These are phyloP conservation scores for Straminergon stramineum DNA, from an alignment of 225 moss, liverwort and hornwort species.

Conservation along the genomic window DNA sequence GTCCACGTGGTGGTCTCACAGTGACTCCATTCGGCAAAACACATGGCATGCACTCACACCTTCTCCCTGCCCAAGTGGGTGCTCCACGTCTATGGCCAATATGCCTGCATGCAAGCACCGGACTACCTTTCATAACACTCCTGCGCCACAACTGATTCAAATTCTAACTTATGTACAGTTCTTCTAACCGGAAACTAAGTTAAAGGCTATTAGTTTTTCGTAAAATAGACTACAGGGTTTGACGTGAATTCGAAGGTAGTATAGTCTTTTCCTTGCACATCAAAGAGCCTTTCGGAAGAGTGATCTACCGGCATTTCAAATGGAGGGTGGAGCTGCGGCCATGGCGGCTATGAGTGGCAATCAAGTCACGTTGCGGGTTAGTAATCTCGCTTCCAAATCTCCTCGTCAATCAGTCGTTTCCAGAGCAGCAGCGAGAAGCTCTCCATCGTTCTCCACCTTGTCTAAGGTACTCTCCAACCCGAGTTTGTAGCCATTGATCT, in stretches of 20 bases:
- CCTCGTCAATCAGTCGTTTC: neutral
- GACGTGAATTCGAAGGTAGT: neutral
- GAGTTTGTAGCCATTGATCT: neutral
- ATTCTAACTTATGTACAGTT: neutral
- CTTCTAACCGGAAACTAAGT: too few species aligned
- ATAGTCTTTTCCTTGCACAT: neutral
- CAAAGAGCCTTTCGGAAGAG: neutral
- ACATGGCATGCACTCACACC: neutral
- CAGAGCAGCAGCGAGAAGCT: neutral
- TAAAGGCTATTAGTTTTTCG: neutral
- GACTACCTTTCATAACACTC: neutral
- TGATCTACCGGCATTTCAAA: neutral
- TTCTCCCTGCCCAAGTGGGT: neutral
- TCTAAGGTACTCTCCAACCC: neutral
- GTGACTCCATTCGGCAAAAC: neutral
- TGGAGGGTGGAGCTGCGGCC: constrained; percentile 5
- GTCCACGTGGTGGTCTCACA: neutral
- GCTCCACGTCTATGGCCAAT: neutral
- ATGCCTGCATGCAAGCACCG: neutral
- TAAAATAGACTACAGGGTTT: neutral
- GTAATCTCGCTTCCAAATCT: neutral
- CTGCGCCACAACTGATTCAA: neutral
- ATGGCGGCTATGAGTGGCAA: constrained; percentile 2
- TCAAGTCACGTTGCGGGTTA: neutral
- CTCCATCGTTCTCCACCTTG: neutral